Evolutionary conservation across 108 stramenopile genomes (phyloP).

Genomic region (Chaetoceros muelleri): DNA sequence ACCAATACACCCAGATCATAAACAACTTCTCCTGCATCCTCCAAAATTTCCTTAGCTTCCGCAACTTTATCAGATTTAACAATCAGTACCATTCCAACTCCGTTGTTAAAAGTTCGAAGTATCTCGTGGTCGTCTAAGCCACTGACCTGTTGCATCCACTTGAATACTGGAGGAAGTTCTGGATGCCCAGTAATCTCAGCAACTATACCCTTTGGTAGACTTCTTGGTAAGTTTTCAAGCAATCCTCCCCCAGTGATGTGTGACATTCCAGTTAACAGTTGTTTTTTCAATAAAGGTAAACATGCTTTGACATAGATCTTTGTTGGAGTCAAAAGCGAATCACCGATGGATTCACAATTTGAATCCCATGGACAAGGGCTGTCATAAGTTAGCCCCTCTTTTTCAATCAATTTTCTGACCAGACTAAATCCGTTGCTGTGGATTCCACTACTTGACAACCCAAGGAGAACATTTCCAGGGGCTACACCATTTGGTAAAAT

Average conservation of each 20-base stretch:
- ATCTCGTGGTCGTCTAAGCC: constrained; percentile 87
- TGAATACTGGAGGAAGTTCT: constrained; percentile 79
- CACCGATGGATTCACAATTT: constrained; percentile 60
- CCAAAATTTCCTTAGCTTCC: constrained; percentile 56
- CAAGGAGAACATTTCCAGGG: constrained; percentile 88
- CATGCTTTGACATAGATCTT: constrained; percentile 91
- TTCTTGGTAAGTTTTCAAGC: constrained; percentile 93
- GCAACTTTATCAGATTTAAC: constrained; percentile 53
- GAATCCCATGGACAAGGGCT: constrained; percentile 87
- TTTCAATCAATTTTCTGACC: constrained; percentile 84
- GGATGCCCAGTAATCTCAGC: constrained; percentile 83
- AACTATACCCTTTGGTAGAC: constrained; percentile 71
- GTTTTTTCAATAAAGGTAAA: constrained; percentile 74
- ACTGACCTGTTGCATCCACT: constrained; percentile 87
- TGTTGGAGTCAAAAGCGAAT: constrained; percentile 88
- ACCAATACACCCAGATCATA: constrained; percentile 64
- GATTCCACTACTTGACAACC: constrained; percentile 89
- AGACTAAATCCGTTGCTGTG: constrained; percentile 98
- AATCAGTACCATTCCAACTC: constrained; percentile 95
- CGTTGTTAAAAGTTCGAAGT: constrained; percentile 96
- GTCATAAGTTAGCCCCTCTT: constrained; percentile 71
- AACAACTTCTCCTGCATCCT: constrained; percentile 57
- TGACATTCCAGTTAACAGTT: constrained; percentile 80
- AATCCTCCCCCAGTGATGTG: constrained; percentile 98
- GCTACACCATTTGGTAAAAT: constrained; percentile 76